Evolutionary conservation across 768 basidiomycete genomes (phyloP), one percentile per base, ranked within the genome.

Genomic region (Kwoniella sp.): DNA sequence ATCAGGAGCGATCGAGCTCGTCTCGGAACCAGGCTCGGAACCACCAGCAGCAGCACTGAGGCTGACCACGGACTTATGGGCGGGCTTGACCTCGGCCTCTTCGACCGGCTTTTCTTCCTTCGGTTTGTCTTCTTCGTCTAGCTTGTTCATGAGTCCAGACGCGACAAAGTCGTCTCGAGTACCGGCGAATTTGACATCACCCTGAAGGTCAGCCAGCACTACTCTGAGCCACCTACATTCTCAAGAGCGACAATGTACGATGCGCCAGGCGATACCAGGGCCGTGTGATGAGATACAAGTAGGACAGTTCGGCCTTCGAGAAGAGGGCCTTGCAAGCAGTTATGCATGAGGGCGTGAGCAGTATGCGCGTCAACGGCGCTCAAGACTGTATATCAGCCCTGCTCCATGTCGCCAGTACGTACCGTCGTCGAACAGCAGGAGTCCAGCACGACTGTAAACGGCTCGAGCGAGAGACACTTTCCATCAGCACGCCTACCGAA

Each of bases 251-350:
- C 86, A 59, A 96, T 79, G 71, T 89, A 91, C 22, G 75, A 77
- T 1, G 92, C 89, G 26, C 82, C 85, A 1, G 87, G 82, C 2
- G 83, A 80, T 65, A 88, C 90, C 3, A 98, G 79, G 65, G 90
- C 87, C 28, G 95, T 87, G 66, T 93, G 90, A 67, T 99, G 93
- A 2, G 92, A 95, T 44, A 95, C 90, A 20, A 98, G 79, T 38
- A 96, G 79, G 42, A 93, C 76, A 0, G 92, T 95, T 40, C 91
- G 80, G 15, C 82, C 84, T n/a, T 76, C 73, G 69, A 90, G 79
- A 34, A 95, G 76, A 40, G 86, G 83, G 7, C 92, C 90, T 57
- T 80, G 78, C 19, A 98, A 77, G 62, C 89, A 91, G 46, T 88
- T 78, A 17, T 82, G 78, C 63, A 85, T 85, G 38, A 98, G 81